Conservation (phyloP, 805 yeast species). For the Saturnispora galanensis region DNA sequence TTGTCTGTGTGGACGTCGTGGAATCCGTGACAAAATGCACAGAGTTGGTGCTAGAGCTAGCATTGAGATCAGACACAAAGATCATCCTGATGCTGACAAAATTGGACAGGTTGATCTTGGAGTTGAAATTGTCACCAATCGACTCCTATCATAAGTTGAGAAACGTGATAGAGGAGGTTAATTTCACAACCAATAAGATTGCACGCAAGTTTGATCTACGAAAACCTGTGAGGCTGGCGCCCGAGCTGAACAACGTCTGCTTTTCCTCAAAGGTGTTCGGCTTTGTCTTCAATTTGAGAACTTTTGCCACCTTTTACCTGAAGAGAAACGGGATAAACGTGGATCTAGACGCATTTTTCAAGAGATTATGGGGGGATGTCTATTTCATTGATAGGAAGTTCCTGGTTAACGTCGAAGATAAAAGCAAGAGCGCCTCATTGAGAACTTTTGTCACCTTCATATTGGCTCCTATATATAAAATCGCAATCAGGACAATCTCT, state of each 20-base stretch:
- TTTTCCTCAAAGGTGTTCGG: slow-evolving; percentile 63
- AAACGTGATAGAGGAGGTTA: slow-evolving; percentile 53
- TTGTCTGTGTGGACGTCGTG: slow-evolving; percentile 70
- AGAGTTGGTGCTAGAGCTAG: slow-evolving; percentile 41
- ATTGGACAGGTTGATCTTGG: slow-evolving; percentile 76
- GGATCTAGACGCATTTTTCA: slow-evolving; percentile 35
- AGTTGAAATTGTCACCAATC: slow-evolving; percentile 60
- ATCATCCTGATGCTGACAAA: slow-evolving; percentile 65
- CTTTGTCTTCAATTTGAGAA: slow-evolving; percentile 54
- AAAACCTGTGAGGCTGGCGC: slow-evolving; percentile 28
- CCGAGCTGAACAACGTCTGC: slow-evolving; percentile 54
- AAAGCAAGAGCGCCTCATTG: slow-evolving; percentile 15
- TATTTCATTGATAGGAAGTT: slow-evolving; percentile 45
- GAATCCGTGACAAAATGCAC: slow-evolving; percentile 69
- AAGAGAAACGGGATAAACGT: slow-evolving; percentile 17
- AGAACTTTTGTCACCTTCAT: slow-evolving; percentile 56
- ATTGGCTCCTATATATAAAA: slow-evolving; percentile 71
- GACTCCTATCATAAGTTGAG: slow-evolving; percentile 66
- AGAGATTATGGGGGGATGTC: slow-evolving; percentile 70
- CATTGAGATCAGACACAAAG: slow-evolving; percentile 39
- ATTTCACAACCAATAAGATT: slow-evolving; percentile 34
- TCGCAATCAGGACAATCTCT: slow-evolving; percentile 51
- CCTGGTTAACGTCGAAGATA: slow-evolving; percentile 22
- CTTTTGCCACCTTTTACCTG: slow-evolving; percentile 50
- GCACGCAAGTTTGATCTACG: slow-evolving; percentile 11